Base-by-base conservation (phyloP, 305 asterid species). In the Solanum aculeatissimum region DNA sequence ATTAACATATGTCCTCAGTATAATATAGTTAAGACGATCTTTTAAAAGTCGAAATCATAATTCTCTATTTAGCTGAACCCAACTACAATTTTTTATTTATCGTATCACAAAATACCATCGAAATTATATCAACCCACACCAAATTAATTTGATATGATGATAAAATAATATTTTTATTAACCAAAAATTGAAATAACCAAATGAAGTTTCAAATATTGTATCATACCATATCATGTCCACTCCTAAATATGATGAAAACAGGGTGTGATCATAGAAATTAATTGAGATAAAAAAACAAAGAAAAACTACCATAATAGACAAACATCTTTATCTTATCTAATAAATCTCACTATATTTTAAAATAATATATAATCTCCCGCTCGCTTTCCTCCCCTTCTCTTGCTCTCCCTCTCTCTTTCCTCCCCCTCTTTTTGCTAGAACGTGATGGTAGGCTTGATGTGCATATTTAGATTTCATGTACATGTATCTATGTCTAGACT, bases 81-180 rank as follows among this genome's bases (percentile, higher is more conserved):
- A 58, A 58, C 0, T 58, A 58, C 4, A 0, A 58, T 58, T 21
- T 4, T 21, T 0, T 0, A 57, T 57, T 9, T 23, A 60, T 4
- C 8, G 2, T 14, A 11, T 0, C 0, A 1, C 1, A 60, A 21
- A 60, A 60, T 11, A 0, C 0, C 16, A 0, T 60, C 0, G 0
- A 60, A 11, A 0, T 60, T 60, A 60, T 21, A 60, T 0, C 3
- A 0, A 58, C 12, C 4, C 4, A 40, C 45, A 40, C 45, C 45
- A 8, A 40, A 40, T 23, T 58, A 0, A 58, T 23, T 58, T 58
- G 16, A 58, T 58, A 58, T 0, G 0, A 0, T 23, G 11, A 7
- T 10, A 29, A 0, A 21, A 21, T 58, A 21, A 21, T 58, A 58
- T 58, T 58, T 58, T 58, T 58, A 58, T 21, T 9, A 9, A 58